A percentile compares a stretch with the other conserved stretches of the same genome.
phyloP scores from a whole-genome alignment of 306 rosid species.

The Vachellia collinsii region DNA sequence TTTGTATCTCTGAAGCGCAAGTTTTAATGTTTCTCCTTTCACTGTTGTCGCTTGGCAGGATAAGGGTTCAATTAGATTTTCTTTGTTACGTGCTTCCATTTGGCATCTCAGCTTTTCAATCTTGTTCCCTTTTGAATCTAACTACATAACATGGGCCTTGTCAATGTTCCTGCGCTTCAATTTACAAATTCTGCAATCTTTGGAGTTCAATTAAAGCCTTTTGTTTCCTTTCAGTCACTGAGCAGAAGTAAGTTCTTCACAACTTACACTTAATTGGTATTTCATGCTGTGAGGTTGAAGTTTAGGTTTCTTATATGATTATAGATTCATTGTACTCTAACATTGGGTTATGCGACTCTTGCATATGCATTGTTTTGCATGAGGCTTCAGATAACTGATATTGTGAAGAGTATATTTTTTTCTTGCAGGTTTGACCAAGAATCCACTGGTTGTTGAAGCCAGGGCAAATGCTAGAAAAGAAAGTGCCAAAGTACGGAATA shows the following conservation, averaged over 20 bases:
- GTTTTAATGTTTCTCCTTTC: conserved; percentile 1
- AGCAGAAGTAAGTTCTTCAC: conserved; percentile 51
- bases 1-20: neutral
- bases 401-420: neutral
- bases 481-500: conserved; percentile 66
- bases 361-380: neutral
- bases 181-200: conserved; percentile 46
- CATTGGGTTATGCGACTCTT: neutral
- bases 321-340: neutral
- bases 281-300: conserved; percentile 13
- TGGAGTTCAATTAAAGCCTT: conserved; percentile 43
- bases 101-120: neutral
- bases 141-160: conserved; percentile 45
- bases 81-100: neutral
- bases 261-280: neutral
- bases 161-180: conserved; percentile 46
- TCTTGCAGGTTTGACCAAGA: conserved; percentile 54
- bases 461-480: conserved; percentile 66
- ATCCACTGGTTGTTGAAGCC: conserved; percentile 56
- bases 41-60: conserved; percentile 8
- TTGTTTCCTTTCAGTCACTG: conserved; percentile 48
- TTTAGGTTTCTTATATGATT: neutral
- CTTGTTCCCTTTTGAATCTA: neutral
- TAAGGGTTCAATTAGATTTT: neutral
- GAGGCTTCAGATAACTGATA: conserved; percentile 7